Evolutionary conservation across 331 rosid genomes (phyloP), one percentile per base, ranked within the genome.

Genomic region (Quercus tomentella): DNA sequence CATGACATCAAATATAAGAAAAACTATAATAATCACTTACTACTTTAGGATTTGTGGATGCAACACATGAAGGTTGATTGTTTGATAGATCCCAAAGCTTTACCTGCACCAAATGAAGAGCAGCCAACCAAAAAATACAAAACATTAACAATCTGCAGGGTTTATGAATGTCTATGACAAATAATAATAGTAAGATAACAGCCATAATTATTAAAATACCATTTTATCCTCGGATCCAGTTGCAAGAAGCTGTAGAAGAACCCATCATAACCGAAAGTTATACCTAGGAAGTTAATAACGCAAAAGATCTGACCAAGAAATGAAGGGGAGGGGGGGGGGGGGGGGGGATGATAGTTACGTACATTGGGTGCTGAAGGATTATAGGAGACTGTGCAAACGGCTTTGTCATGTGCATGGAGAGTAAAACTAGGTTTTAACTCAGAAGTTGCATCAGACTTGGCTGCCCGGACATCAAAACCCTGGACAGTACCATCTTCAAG

Each of bases 1-100:
- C 71, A 43, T 35, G 4, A 55, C 20, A 5, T 22, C 20, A 17
- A 62, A 71, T 23, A 73, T 33, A 70, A 20, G 11, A 21, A 4
- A 49, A 9, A 52, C 21, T 1, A 7, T 17, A 51, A 66, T 43
- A 26, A 33, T 55, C 81, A 81, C 97, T 86, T 74, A 92, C 97
- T 9, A 85, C 87, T 77, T 86, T 84, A 37, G 91, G 93, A 72
- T 86, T 82, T 75, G 67, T 81, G 31, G 94, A 88, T 45, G 94
- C 85, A 58, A 93, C 80, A 81, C 91, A 90, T 7, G 93, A 92
- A 63, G 97, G 97, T 81, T 91, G 91, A 82, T 90, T 90, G 81
- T 94, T 92, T 10, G 99, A 86, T 81, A 93, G 84, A 88, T 95
- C 97, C 99, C 99, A 94, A 58, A 94, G 91, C 85, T 92, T 94